Conservation (phyloP, 495 filamentous ascomycete species). For the Penicillium salamii region DNA sequence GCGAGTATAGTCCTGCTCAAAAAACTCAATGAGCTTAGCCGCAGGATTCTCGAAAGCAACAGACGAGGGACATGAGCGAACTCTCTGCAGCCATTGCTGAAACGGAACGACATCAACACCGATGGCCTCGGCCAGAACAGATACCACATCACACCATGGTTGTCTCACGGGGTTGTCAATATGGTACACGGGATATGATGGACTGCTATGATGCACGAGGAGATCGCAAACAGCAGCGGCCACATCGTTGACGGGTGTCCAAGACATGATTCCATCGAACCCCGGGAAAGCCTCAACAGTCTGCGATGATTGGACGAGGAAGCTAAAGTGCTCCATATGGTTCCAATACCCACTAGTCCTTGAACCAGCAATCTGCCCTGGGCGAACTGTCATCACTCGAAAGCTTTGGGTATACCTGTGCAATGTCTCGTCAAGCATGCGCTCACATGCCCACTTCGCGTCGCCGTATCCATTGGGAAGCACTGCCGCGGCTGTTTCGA, state of each 20-base stretch:
- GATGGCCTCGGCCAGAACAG: neutral
- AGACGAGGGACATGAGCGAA: neutral
- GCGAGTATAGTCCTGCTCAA: neutral
- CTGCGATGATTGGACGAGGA: conserved; percentile 51
- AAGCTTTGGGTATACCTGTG: conserved; percentile 1
- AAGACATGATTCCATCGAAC: conserved; percentile 38
- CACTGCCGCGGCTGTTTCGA: conserved; percentile 6
- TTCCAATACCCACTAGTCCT: conserved; percentile 54
- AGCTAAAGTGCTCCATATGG: conserved; percentile 46
- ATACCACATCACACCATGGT: neutral
- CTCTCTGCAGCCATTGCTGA: neutral
- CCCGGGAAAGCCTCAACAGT: conserved; percentile 42
- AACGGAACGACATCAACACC: neutral
- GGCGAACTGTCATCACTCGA: conserved; percentile 24
- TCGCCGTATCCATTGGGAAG: conserved; percentile 41
- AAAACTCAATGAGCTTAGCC: neutral
- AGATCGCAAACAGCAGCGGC: conserved; percentile 40
- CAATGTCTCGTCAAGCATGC: conserved; percentile 35
- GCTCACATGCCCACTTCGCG: conserved; percentile 47
- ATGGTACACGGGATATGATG: neutral
- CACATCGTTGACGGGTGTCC: conserved; percentile 49
- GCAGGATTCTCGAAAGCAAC: neutral
- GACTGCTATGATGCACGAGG: conserved; percentile 10
- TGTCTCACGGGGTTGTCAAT: neutral
- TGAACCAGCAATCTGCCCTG: conserved; percentile 51